Conservation (phyloP, 2,329 filamentous ascomycete species). For the Microdochium nivale region DNA sequence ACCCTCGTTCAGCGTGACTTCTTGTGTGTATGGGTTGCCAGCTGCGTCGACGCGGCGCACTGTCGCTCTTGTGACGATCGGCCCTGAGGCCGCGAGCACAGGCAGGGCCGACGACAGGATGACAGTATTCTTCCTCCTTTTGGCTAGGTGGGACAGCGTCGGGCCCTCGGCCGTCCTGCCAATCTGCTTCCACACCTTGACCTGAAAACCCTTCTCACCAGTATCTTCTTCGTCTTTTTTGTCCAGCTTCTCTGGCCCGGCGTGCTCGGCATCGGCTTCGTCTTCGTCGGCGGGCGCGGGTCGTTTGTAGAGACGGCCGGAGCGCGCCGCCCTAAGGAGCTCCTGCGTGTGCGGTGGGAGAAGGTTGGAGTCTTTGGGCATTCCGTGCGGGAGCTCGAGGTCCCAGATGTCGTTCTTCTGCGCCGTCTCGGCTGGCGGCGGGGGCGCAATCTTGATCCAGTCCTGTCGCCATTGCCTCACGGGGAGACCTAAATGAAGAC, state of each 20-base stretch:
- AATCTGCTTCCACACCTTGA: slow-evolving; percentile 54
- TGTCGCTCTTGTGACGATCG: slow-evolving; percentile 67
- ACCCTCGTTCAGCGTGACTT: slow-evolving; percentile 72
- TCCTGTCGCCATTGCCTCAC: slow-evolving; percentile 84
- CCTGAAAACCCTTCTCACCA: slow-evolving; percentile 40
- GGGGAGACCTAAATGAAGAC: slow-evolving; percentile 59
- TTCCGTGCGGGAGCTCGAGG: slow-evolving; percentile 64
- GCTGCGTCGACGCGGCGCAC: slow-evolving; percentile 70
- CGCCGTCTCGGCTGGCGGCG: slow-evolving; percentile 52
- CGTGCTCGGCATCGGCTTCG: slow-evolving; percentile 40
- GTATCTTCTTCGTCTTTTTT: slow-evolving; percentile 59
- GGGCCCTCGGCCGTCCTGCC: slow-evolving; percentile 47
- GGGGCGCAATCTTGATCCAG: slow-evolving; percentile 58
- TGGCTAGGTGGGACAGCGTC: slow-evolving; percentile 46
- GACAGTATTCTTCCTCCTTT: slow-evolving; percentile 52
- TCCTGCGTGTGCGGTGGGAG: slow-evolving; percentile 74
- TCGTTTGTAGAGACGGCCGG: slow-evolving; percentile 67
- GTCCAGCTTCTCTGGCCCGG: slow-evolving; percentile 40
- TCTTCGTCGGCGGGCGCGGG: slow-evolving; percentile 54
- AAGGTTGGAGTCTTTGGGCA: slow-evolving; percentile 79
- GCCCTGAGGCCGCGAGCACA: slow-evolving; percentile 32
- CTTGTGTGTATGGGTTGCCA: slow-evolving; percentile 77
- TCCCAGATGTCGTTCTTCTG: slow-evolving; percentile 62
- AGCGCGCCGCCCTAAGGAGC: slow-evolving; percentile 71
- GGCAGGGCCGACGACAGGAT: slow-evolving; percentile 45